Evolutionary conservation across 164 flowering plant genomes (phyloP), one percentile per base, ranked within the genome.

Genomic region (Stephania cephalantha): DNA sequence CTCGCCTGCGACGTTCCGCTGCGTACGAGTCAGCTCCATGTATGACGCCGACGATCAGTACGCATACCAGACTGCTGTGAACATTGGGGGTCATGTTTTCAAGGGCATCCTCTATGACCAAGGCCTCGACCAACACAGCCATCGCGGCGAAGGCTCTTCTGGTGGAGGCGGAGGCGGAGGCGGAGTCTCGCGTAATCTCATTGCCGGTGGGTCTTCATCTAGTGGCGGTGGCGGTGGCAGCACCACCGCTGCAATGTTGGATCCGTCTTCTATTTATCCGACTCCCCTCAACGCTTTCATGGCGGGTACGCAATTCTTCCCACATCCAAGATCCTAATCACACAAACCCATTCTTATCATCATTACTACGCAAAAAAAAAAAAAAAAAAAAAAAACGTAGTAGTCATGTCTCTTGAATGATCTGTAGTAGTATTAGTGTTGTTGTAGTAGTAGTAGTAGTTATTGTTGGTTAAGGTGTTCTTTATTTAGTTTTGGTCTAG

Each of bases 231-330:
- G 69, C 15, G 12, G 73, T 0, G 30, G 83, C 58, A 18, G 77
- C 67, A 67, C 70, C 50, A 70, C 77, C 31, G 68, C 76, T 55
- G 79, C 81, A 10, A 70, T 84, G 72, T 48, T 88, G 17, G 92
- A 90, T 72, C 89, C 92, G 45, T 78, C 86, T 17, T 85, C 92
- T 22, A 22, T 89, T 5, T 88, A 89, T 69, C 86, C 95, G 17
- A 67, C 91, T 76, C 97, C 93, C 5, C 79, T 91, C 70, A 86
- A 85, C 44, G 88, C 88, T 31, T 91, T 90, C 81, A 84, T 91
- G 80, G 91, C 94, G 53, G 94, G 97, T 89, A 90, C 97, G 87
- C 93, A 89, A 79, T 88, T 89, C 83, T 90, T 90, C 84, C 93
- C 91, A 61, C 90, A 85, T 44, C 86, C 91, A 74, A 84, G 94